These are phyloP conservation scores for Septoria linicola DNA, from an alignment of 2,329 filamentous ascomycete genomes.

Conservation along the genomic window DNA sequence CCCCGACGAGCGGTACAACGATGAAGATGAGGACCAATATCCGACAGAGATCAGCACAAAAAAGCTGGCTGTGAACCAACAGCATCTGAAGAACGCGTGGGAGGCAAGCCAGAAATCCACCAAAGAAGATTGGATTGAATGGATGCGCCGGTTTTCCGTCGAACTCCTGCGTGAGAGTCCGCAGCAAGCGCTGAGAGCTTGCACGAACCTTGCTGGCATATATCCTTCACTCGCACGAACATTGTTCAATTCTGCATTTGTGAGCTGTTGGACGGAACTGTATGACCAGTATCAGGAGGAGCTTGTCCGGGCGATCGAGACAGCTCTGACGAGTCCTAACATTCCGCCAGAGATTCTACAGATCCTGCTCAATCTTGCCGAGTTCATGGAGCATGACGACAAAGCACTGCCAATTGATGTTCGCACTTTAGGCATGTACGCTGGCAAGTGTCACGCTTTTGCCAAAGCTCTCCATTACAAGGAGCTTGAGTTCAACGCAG, in stretches of 20 bases:
- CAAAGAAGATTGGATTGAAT: slow-evolving; percentile 98
- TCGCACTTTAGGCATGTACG: slow-evolving; percentile 86
- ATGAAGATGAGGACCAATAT: slow-evolving; percentile 71
- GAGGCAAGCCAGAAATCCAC: slow-evolving; percentile 96
- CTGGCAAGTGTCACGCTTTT: slow-evolving; percentile 94
- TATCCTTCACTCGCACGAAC: slow-evolving; percentile 90
- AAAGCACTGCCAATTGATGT: slow-evolving; percentile 98
- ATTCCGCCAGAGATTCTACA: slow-evolving; percentile 95
- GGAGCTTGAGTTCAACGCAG: slow-evolving; percentile 95
- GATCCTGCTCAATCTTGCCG: slow-evolving; percentile 88
- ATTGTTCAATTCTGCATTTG: slow-evolving; percentile 97
- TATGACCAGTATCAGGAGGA: slow-evolving; percentile 98
- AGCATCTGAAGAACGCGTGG: slow-evolving; percentile 96
- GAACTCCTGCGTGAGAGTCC: slow-evolving; percentile 93
- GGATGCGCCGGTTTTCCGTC: slow-evolving; percentile 94
- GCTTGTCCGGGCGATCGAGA: slow-evolving; percentile 91
- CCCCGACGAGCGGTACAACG: slow-evolving; percentile 71
- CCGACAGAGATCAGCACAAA: slow-evolving; percentile 84
- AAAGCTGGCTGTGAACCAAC: slow-evolving; percentile 95
- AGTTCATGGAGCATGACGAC: slow-evolving; percentile 99
- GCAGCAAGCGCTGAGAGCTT: slow-evolving; percentile 90
- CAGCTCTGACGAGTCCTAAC: slow-evolving; percentile 89
- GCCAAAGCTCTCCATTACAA: slow-evolving; percentile 99
- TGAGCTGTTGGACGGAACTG: slow-evolving; percentile 97
- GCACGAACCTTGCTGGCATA: slow-evolving; percentile 83